phyloP scores from a whole-genome alignment of 495 filamentous ascomycete species.

The Aspergillus coremiiformis region DNA sequence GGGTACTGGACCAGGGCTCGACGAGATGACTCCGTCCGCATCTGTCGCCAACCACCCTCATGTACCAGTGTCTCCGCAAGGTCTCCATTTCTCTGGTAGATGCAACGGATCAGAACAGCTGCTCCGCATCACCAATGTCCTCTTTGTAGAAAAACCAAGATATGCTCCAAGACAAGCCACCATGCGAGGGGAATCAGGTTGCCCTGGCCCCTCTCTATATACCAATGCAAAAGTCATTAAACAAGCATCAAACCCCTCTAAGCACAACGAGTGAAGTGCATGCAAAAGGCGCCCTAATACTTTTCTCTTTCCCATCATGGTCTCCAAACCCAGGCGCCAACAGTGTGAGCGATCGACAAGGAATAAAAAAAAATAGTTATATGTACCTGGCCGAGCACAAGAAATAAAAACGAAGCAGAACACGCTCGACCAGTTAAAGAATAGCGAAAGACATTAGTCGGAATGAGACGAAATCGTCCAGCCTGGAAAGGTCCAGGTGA shows the following conservation, averaged over 20 bases:
- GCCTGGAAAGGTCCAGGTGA: slow-evolving; percentile 10
- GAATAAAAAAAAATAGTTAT: slow-evolving; percentile 29
- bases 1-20: background rate
- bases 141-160: background rate
- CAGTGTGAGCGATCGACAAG: slow-evolving; percentile 42
- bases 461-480: slow-evolving; percentile 23
- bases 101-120: background rate
- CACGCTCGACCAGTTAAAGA: slow-evolving; percentile 31
- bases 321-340: slow-evolving; percentile 35
- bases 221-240: slow-evolving; percentile 35
- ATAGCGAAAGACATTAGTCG: slow-evolving; percentile 38
- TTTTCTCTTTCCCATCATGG: slow-evolving; percentile 26
- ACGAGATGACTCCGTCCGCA: background rate
- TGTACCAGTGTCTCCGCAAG: background rate
- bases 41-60: background rate
- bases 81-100: background rate
- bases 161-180: background rate
- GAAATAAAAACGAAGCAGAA: slow-evolving; percentile 21
- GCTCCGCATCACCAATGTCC: slow-evolving; percentile 4
- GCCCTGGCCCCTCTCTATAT: slow-evolving; percentile 28
- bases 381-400: slow-evolving; percentile 34
- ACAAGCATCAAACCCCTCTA: slow-evolving; percentile 21
- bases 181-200: slow-evolving; percentile 6
- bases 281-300: slow-evolving; percentile 25
- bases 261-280: slow-evolving; percentile 43